Evolutionary conservation across 2,329 filamentous ascomycete genomes (phyloP).

Genomic region (Parafenestella ontariensis): DNA sequence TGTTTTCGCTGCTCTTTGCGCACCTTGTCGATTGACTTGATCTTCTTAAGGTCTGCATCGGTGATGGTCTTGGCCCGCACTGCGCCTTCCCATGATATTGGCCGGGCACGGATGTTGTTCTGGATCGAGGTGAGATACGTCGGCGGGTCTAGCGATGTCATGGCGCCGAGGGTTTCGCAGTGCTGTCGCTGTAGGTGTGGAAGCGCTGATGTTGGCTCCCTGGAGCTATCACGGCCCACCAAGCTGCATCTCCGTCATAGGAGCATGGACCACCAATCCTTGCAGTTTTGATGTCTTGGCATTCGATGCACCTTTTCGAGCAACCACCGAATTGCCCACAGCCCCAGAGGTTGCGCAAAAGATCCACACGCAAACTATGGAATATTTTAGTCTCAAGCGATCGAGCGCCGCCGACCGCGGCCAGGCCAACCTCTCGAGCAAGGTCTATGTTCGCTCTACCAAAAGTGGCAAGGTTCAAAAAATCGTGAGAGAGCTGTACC

Average conservation of each 20-base stretch:
- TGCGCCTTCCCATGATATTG: slow-evolving; percentile 97
- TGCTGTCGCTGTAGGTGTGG: slow-evolving; percentile 10
- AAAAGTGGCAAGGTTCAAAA: slow-evolving; percentile 98
- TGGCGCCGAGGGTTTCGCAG: slow-evolving; percentile 49
- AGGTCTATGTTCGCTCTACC: slow-evolving; percentile 93
- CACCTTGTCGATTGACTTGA: slow-evolving; percentile 95
- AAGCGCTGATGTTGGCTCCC: slow-evolving; percentile 36
- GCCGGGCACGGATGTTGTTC: slow-evolving; percentile 94
- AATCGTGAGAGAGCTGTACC: slow-evolving; percentile 94
- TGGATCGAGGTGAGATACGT: slow-evolving; percentile 88
- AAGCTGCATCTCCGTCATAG: slow-evolving; percentile 44
- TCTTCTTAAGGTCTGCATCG: slow-evolving; percentile 91
- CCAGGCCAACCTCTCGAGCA: slow-evolving; percentile 84
- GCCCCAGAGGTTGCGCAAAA: slow-evolving; percentile 11
- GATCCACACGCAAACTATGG: slow-evolving; percentile 30
- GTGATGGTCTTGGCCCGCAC: slow-evolving; percentile 92
- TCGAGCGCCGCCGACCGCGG: slow-evolving; percentile 61
- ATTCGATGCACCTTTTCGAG: slow-evolving; percentile 29
- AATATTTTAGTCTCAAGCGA: slow-evolving; percentile 64
- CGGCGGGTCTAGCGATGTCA: slow-evolving; percentile 86
- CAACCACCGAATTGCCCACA: slow-evolving; percentile 16
- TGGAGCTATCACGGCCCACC: slow-evolving; percentile 40
- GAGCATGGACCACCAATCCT: slow-evolving; percentile 19
- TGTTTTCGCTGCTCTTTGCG: slow-evolving; percentile 88
- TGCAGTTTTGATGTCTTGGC: slow-evolving; percentile 38